phyloP scores from a whole-genome alignment of 805 yeast species.

The Lipomyces starkeyi region DNA sequence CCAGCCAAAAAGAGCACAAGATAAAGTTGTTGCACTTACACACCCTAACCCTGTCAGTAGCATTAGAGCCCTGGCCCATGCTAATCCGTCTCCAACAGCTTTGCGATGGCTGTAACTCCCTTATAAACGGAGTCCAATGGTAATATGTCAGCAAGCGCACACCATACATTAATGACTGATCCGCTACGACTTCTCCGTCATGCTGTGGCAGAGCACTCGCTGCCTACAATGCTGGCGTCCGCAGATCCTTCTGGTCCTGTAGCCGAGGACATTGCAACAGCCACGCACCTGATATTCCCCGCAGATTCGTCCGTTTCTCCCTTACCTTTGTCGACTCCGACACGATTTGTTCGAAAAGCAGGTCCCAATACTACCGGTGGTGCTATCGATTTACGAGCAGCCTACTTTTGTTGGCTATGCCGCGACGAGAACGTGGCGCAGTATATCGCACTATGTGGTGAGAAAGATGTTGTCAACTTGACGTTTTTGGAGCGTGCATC shows the following conservation, averaged over 20 bases:
- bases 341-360: slow-evolving; percentile 62
- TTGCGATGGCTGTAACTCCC: background rate
- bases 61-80: background rate
- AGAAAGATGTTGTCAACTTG: slow-evolving; percentile 66
- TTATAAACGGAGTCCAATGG: too few relatives aligned
- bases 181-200: slow-evolving; percentile 45
- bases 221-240: slow-evolving; percentile 40
- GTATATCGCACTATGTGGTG: slow-evolving; percentile 75
- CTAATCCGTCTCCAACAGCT: background rate
- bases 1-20: background rate
- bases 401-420: slow-evolving; percentile 78
- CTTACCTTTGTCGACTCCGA: slow-evolving; percentile 54
- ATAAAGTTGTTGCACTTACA: background rate
- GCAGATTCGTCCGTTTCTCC: slow-evolving; percentile 38
- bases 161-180: slow-evolving; percentile 38
- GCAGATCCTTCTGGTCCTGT: slow-evolving; percentile 37
- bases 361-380: slow-evolving; percentile 46
- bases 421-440: slow-evolving; percentile 79
- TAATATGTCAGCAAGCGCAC: background rate
- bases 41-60: background rate
- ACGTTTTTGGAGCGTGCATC: slow-evolving; percentile 87
- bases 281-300: slow-evolving; percentile 46
- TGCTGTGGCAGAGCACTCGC: slow-evolving; percentile 43
- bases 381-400: slow-evolving; percentile 57
- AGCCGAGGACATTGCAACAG: slow-evolving; percentile 50